A percentile compares a stretch with the other conserved stretches of the same genome.
phyloP scores from a whole-genome alignment of 2,329 filamentous ascomycete genomes.

The Cordyceps farinosa region DNA sequence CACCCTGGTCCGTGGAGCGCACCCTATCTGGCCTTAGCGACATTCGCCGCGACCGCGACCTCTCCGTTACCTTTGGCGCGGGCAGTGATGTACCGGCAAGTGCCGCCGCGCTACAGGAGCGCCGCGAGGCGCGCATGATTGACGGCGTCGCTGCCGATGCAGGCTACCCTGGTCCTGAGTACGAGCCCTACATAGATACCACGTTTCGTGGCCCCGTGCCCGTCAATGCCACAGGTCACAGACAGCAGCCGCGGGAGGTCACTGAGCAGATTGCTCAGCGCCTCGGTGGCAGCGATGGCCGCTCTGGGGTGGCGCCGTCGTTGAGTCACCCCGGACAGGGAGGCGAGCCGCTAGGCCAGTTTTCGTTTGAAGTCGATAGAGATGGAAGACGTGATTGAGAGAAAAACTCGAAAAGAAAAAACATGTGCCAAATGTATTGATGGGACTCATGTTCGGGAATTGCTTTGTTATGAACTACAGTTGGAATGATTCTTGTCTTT shows the following conservation, averaged over 20 bases:
- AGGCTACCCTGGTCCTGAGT: slow-evolving; percentile 45
- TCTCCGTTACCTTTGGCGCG: slow-evolving; percentile 24
- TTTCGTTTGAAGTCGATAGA: slow-evolving; percentile 52
- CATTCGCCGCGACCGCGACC: slow-evolving; percentile 29
- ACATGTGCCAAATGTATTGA: neutral
- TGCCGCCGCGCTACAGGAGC: slow-evolving; percentile 47
- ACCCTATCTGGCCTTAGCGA: slow-evolving; percentile 50
- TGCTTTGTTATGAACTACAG: neutral
- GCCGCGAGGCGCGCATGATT: slow-evolving; percentile 60
- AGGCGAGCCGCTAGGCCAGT: slow-evolving; percentile 50
- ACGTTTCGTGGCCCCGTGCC: slow-evolving; percentile 57
- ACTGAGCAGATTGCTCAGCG: slow-evolving; percentile 62
- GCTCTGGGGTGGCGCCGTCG: slow-evolving; percentile 33
- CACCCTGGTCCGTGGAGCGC: slow-evolving; percentile 45
- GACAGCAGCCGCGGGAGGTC: slow-evolving; percentile 42
- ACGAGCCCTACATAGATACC: slow-evolving; percentile 60
- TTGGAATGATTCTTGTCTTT: neutral
- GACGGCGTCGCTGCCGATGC: slow-evolving; percentile 63
- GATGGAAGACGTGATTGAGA: slow-evolving; percentile 31
- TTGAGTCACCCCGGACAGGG: slow-evolving; percentile 41
- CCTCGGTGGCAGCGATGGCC: slow-evolving; percentile 49
- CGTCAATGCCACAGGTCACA: slow-evolving; percentile 24
- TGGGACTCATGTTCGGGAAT: neutral
- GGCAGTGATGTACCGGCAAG: slow-evolving; percentile 42
- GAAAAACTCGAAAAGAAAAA: neutral